These are phyloP conservation scores for Eutrema japonicum DNA, from an alignment of 345 rosid genomes.

Conservation along the genomic window DNA sequence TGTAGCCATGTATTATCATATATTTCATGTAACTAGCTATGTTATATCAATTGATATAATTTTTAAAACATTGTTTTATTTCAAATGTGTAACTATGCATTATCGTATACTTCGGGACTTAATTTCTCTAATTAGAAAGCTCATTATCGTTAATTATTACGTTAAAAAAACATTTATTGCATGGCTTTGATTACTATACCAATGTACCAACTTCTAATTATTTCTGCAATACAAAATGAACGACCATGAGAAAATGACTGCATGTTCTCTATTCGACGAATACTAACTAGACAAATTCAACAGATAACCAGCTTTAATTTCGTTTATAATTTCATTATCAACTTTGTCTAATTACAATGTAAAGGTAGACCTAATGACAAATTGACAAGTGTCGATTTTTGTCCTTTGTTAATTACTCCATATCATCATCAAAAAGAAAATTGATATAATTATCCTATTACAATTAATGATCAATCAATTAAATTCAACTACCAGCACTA, in stretches of 20 bases:
- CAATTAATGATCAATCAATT: too few relatives aligned
- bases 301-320: slow-evolving; percentile 22
- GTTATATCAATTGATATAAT: too few relatives aligned
- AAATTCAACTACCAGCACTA: too few relatives aligned
- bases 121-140: slow-evolving; percentile 15
- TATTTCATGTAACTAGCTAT: too few relatives aligned
- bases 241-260: slow-evolving; percentile 5
- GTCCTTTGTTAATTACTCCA: too few relatives aligned
- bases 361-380: slow-evolving; percentile 1
- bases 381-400: slow-evolving; percentile 5
- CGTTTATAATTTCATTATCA: slow-evolving; percentile 3
- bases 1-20: too few relatives aligned
- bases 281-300: slow-evolving; percentile 35
- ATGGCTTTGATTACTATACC: slow-evolving; percentile 28
- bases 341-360: neutral
- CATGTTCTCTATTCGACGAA: slow-evolving; percentile 24
- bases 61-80: too few relatives aligned
- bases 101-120: too few relatives aligned
- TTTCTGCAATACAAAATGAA: slow-evolving; percentile 18
- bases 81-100: too few relatives aligned
- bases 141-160: slow-evolving; percentile 2
- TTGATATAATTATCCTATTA: too few relatives aligned
- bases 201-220: slow-evolving; percentile 27
- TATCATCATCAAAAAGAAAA: too few relatives aligned
- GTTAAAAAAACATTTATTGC: slow-evolving; percentile 25